Evolutionary conservation across 2,329 filamentous ascomycete genomes (phyloP), one percentile per base, ranked within the genome.

Genomic region (Cryphonectria naterciae): DNA sequence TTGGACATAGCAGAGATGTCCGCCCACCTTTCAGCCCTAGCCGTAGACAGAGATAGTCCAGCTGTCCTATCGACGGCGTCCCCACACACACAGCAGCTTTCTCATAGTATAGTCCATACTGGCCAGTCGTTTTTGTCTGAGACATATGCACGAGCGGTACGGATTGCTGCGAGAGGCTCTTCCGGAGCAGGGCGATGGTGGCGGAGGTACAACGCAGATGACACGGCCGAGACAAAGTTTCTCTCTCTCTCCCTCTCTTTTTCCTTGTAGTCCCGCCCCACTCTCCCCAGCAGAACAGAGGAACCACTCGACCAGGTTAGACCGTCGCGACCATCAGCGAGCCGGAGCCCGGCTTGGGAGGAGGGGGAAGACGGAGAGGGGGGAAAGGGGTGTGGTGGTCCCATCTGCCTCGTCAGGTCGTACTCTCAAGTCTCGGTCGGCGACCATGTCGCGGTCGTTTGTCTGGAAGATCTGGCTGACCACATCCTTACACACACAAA

Each of bases 1-100:
- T 46, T 46, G 19, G 22, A 49, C 46, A 49, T 54, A n/a, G 10
- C 52, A 54, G 52, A 54, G 54, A 68, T 60, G 63, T 61, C 65
- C 68, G 60, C 28, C n/a, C 43, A 17, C 37, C 49, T 43, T 49
- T 43, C 69, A 65, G 65, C 66, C 69, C 63, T 71, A 69, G 67
- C 67, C 67, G 56, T 68, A 71, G 68, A 52, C 4, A 37, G 28
- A 65, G 43, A 64, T 37, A 25, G 19, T 28, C 37, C 39, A 41
- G 19, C 58, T 37, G n/a, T 41, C 39, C 61, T 37, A n/a, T 37
- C 11, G 35, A n/a, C 61, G n/a, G n/a, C 39, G 28, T 46, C 37
- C 39, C 4, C 32, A 39, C 56, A 35, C 56, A 61, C 56, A 61
- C 17, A 37, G 2, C 28, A 37, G 25, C 5, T 32, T 35, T 22